Evolutionary conservation across 176 grass and related monocot species (phyloP), one percentile per base, ranked within the genome.

Genomic region (Juncus inflexus): DNA sequence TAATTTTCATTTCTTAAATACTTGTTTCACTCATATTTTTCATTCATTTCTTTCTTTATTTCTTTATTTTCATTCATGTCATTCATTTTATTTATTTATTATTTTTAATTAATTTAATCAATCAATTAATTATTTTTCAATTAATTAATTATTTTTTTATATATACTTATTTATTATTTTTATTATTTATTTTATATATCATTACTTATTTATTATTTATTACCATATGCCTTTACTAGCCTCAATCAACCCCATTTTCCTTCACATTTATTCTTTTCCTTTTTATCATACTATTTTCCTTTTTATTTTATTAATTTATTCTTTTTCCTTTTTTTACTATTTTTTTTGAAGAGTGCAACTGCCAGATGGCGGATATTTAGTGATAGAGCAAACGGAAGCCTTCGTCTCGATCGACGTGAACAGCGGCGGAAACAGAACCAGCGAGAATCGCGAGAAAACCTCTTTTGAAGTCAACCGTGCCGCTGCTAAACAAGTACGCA

Each of bases 351-450:
- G 91, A 73, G 87, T 96, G 58, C 69, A 74, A 13, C 81, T 96
- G 49, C 74, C 74, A 6, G 83, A 96, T 86, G 91, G 91, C 11
- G 91, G 84, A 73, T 91, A 77, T 72, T 66, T 91, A 70, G 85
- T 96, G 72, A 96, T 96, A 78, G 91, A 96, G 76, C 84, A 91
- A 77, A 96, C 91, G 66, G 91, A 96, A 74, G 91, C 91, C 58
- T 82, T 96, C 39, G 84, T 96, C 64, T 96, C 91, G 43, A 64
- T 96, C 62, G 91, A 96, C 83, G 91, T 96, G 41, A 96, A 96
- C 90, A 88, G 91, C 35, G 91, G 91, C 40, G 79, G 83, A 52
- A 88, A 87, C 76, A 91, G 85, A 79, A 63, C 85, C 75, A 84
- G 73, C 87, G 67, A 85, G 81, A 67, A 91, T 15, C 87, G 85